Evolutionary conservation across 371 early-diverging fungal species (phyloP).

Genomic region (Mucor lusitanicus): DNA sequence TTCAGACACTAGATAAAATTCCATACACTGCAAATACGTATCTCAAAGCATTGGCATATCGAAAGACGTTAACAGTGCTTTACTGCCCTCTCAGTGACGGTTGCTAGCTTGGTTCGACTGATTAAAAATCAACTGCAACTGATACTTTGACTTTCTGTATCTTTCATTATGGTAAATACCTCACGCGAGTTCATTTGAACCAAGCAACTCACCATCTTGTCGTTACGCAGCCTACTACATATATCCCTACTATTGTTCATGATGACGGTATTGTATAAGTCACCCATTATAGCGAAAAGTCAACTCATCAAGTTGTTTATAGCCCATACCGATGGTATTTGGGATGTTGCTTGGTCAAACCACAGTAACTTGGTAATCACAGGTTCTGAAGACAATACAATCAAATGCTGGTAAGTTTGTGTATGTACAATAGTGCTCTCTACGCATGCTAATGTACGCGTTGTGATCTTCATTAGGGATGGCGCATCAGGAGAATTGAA

Average conservation of each 20-base stretch:
- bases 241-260: slow-evolving; percentile 55
- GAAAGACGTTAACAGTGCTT: not conserved
- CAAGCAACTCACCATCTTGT: not conserved
- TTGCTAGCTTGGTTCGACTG: not conserved
- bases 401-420: slow-evolving; percentile 74
- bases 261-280: slow-evolving; percentile 49
- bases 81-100: not conserved
- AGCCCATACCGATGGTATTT: slow-evolving; percentile 86
- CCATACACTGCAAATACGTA: no score
- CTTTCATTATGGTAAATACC: not conserved
- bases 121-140: not conserved
- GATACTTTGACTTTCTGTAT: not conserved
- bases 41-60: no score
- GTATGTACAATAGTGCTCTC: not conserved
- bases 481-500: slow-evolving; percentile 60
- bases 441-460: slow-evolving; percentile 2
- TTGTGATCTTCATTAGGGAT: slow-evolving; percentile 51
- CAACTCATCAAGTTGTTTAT: not conserved
- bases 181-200: not conserved
- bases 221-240: slow-evolving; percentile 57
- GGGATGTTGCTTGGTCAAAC: slow-evolving; percentile 80
- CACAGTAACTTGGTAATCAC: slow-evolving; percentile 67
- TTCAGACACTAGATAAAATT: no score
- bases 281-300: not conserved
- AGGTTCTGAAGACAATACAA: slow-evolving; percentile 76